Percentiles rank a stretch among this genome's conserved stretches.
These are phyloP conservation scores for Monotropa hypopitys DNA, from an alignment of 179 eudicot genomes.

Conservation along the genomic window DNA sequence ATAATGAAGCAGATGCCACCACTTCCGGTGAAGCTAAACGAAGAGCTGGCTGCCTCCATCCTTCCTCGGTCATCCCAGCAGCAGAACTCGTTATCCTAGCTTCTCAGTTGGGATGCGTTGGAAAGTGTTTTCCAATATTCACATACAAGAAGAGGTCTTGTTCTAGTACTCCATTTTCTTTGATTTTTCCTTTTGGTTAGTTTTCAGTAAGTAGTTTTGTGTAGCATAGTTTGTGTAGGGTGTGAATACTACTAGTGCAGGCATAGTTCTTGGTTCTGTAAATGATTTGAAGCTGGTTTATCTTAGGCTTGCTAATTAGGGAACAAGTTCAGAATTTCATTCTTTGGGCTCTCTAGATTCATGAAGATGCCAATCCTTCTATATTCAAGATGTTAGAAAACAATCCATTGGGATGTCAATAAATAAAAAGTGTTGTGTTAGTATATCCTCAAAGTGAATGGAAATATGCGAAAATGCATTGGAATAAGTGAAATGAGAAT, in stretches of 20 bases:
- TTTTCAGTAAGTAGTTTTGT: neutral
- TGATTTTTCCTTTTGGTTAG: neutral
- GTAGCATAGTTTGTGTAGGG: neutral
- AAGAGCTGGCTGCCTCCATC: slow-evolving; percentile 60
- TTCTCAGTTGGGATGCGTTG: neutral
- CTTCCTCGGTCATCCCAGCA: slow-evolving; percentile 44
- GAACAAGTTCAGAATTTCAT: neutral
- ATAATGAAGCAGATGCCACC: slow-evolving; percentile 98
- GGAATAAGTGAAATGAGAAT: no score
- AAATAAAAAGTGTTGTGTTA: no score
- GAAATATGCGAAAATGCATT: no score
- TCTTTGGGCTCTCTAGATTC: no score
- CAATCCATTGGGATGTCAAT: no score
- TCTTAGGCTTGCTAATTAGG: neutral
- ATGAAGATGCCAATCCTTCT: no score
- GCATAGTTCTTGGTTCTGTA: neutral
- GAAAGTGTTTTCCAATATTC: neutral
- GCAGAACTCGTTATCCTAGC: slow-evolving; percentile 30
- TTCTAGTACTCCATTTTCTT: neutral
- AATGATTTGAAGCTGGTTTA: slow-evolving; percentile 4
- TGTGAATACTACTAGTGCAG: neutral
- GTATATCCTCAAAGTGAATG: no score
- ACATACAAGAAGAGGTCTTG: neutral
- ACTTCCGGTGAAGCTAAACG: slow-evolving; percentile 77
- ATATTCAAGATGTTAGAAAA: no score